Evolutionary conservation across 495 filamentous ascomycete genomes (phyloP).

Genomic region (Cetradonia linearis): DNA sequence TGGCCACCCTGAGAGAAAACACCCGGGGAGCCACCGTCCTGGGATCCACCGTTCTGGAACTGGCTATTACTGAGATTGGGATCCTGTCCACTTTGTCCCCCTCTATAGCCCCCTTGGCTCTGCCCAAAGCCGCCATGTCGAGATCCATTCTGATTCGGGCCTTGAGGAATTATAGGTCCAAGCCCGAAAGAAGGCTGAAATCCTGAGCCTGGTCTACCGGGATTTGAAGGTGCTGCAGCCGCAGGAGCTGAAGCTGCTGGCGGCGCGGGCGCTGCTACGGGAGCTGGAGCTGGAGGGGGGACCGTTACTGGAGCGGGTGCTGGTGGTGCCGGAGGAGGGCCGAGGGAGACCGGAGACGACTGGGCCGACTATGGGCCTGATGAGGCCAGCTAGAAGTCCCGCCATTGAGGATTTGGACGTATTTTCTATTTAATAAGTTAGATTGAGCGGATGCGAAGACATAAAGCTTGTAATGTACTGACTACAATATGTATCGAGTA

Average conservation of each 20-base stretch:
- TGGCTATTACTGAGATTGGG: background rate
- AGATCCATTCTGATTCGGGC: background rate
- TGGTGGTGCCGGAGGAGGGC: background rate
- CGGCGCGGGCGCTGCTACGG: background rate
- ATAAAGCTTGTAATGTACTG: background rate
- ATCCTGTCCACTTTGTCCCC: background rate
- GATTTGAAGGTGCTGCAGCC: background rate
- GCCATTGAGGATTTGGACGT: slow-evolving; percentile 9
- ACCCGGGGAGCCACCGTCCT: background rate
- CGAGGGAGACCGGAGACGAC: slow-evolving; percentile 5
- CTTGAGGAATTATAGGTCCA: slow-evolving; percentile 8
- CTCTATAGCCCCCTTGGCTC: background rate
- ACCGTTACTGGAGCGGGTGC: slow-evolving; percentile 6
- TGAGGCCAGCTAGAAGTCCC: slow-evolving; percentile 10
- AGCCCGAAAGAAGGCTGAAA: slow-evolving; percentile 3
- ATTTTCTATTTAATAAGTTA: background rate
- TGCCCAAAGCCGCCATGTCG: background rate
- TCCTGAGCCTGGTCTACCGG: background rate
- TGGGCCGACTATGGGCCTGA: slow-evolving; percentile 3
- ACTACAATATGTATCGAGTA: background rate
- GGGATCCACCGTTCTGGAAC: background rate
- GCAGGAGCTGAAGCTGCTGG: background rate
- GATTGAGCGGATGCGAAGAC: background rate
- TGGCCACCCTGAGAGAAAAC: background rate
- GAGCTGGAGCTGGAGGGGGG: background rate